phyloP scores from a whole-genome alignment of 1,284 basidiomycete species.

The Sparassis latifolia region DNA sequence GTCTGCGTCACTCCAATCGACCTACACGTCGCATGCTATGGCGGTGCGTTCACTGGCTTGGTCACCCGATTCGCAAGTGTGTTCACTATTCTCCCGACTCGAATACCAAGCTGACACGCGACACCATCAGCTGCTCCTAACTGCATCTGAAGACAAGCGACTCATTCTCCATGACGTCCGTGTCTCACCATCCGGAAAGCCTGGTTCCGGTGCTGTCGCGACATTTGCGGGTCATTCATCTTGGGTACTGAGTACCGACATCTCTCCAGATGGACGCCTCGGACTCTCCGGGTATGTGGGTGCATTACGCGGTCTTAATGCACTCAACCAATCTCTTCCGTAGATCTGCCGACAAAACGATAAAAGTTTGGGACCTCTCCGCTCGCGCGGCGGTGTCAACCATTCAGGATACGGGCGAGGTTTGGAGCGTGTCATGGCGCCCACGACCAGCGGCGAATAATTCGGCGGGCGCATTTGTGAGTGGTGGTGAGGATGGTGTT shows the following conservation, averaged over 20 bases:
- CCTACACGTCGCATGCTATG: conserved; percentile 83
- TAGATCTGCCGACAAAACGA: conserved; percentile 79
- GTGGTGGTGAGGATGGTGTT: conserved; percentile 73
- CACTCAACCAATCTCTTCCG: not conserved
- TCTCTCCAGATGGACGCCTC: conserved; percentile 73
- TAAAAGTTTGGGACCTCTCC: conserved; percentile 85
- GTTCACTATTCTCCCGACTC: conserved; percentile 6
- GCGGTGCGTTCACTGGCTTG: conserved; percentile 76
- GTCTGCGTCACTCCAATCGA: conserved; percentile 52
- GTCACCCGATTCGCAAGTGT: conserved; percentile 71
- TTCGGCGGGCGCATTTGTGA: conserved; percentile 65
- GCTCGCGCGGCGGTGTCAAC: conserved; percentile 75
- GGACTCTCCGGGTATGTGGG: conserved; percentile 69
- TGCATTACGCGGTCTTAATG: not conserved
- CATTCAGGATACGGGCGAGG: conserved; percentile 70
- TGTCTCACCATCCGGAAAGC: conserved; percentile 43
- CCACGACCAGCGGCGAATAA: conserved; percentile 51
- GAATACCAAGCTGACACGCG: not conserved
- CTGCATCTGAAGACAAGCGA: conserved; percentile 84
- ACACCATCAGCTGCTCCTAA: conserved; percentile 59
- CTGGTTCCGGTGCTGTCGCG: conserved; percentile 72
- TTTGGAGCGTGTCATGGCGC: conserved; percentile 84
- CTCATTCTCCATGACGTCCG: conserved; percentile 84
- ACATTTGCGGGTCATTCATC: conserved; percentile 79
- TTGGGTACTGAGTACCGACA: conserved; percentile 78